phyloP scores from a whole-genome alignment of 805 yeast species.

The Jamesozyma lodderae region DNA sequence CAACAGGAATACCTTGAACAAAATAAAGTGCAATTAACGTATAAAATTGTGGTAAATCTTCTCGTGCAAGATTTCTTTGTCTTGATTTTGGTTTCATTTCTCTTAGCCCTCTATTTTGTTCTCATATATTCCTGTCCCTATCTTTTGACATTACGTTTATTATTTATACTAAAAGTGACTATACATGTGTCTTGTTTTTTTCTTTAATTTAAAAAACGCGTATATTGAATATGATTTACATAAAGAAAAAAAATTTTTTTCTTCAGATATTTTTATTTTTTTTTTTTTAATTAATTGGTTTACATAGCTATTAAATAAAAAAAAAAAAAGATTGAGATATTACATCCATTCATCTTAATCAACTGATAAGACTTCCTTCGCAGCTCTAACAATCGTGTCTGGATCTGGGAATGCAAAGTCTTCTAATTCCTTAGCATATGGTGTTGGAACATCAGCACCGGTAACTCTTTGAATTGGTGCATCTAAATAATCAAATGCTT shows the following conservation, averaged over 20 bases:
- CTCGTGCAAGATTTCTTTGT: slow-evolving; percentile 20
- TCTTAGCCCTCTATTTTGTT: no score
- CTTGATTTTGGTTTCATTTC: slow-evolving; percentile 5
- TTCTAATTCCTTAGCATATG: slow-evolving; percentile 92
- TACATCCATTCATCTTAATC: slow-evolving; percentile 25
- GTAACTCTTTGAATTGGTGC: slow-evolving; percentile 98
- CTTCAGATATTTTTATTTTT: no score
- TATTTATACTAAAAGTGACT: no score
- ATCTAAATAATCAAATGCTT: slow-evolving; percentile 95
- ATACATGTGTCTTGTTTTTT: neutral
- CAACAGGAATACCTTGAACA: slow-evolving; percentile 95
- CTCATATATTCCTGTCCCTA: no score
- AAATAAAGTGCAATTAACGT: slow-evolving; percentile 67
- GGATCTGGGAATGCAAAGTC: slow-evolving; percentile 98
- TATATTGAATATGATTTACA: no score
- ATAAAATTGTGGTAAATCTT: slow-evolving; percentile 67
- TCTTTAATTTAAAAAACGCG: no score
- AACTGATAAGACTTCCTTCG: slow-evolving; percentile 68
- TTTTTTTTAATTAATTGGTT: neutral
- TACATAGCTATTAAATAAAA: neutral
- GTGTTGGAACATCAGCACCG: slow-evolving; percentile 99
- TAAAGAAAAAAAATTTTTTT: no score
- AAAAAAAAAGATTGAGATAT: neutral
- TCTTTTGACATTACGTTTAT: no score
- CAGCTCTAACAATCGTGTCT: slow-evolving; percentile 79